Evolutionary conservation across 352 stramenopile species (phyloP), one percentile per base, ranked within the genome.

Genomic region (Pythium pyrilobum): DNA sequence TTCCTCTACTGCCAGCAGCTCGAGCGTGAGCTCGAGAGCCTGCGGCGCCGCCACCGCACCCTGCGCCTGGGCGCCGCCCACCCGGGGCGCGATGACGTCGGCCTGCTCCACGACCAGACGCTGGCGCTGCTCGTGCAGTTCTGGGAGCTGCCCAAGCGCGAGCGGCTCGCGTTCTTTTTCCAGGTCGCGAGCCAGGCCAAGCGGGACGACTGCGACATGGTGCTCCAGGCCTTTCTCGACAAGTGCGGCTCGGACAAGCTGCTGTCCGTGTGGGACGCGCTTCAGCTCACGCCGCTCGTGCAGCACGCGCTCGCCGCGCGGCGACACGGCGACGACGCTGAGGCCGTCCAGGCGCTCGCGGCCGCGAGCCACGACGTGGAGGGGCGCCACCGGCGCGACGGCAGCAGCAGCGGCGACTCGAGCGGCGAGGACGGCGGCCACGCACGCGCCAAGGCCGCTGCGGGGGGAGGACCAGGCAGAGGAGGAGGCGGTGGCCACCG

Each of bases 1-100:
- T 84, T 81, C 37, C 33, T 80, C 20, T 74, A 87, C 59, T 92
- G 81, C 43, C 72, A 77, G 39, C 63, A 86, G 37, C 65, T 91
- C 25, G 76, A 91, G 59, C 59, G 50, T 3, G 77, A 89, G 31
- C 21, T 89, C 10, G 59, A 82, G n/a, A 42, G 50, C 7, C 51
- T 89, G 20, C 72, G 67, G 11, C 48, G 64, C n/a, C n/a, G n/a
- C n/a, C n/a, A n/a, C n/a, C n/a, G n/a, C n/a, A n/a, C n/a, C n/a
- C n/a, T n/a, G n/a, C n/a, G n/a, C n/a, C n/a, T n/a, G n/a, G n/a
- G n/a, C n/a, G n/a, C n/a, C n/a, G n/a, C n/a, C n/a, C n/a, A n/a
- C n/a, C n/a, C n/a, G n/a, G n/a, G n/a, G n/a, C 52, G 46, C 41
- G 64, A 71, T 31, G 73, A 86, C 41, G 45, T 74, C 0, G 81